phyloP scores from a whole-genome alignment of 2,329 filamentous ascomycete genomes.

The Ilyonectria destructans region DNA sequence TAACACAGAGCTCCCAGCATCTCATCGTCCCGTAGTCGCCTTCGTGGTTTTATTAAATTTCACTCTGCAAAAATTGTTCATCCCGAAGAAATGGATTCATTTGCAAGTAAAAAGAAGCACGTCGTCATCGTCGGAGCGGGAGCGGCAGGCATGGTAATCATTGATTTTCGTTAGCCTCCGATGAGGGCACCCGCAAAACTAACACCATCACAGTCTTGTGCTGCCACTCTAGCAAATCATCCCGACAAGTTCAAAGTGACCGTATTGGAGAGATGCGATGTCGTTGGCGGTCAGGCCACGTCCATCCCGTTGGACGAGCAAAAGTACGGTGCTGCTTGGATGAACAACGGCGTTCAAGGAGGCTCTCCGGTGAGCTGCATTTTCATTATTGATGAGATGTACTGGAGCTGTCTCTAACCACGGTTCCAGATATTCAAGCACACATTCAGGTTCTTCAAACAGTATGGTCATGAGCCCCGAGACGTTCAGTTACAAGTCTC shows the following conservation, averaged over 20 bases:
- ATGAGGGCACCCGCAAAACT: background rate
- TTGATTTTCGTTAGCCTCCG: background rate
- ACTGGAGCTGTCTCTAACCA: background rate
- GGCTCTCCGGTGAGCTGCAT: constrained; percentile 58
- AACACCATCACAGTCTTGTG: constrained; percentile 67
- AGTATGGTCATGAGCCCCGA: constrained; percentile 70
- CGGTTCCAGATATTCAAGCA: constrained; percentile 74
- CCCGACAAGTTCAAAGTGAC: constrained; percentile 78
- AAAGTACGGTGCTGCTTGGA: constrained; percentile 72
- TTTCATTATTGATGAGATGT: background rate
- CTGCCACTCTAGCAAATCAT: constrained; percentile 77
- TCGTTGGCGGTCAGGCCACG: constrained; percentile 75
- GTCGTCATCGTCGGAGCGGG: constrained; percentile 75
- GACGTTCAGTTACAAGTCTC: constrained; percentile 75
- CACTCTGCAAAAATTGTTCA: background rate
- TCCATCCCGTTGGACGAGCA: constrained; percentile 72
- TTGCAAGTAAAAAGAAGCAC: constrained; percentile 56
- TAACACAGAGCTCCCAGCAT: background rate
- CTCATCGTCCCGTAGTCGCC: background rate
- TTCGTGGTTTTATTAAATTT: background rate
- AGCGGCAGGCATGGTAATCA: constrained; percentile 71
- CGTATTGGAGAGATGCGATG: constrained; percentile 71
- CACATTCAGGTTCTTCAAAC: constrained; percentile 76
- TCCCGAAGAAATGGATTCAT: constrained; percentile 18
- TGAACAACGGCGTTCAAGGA: constrained; percentile 77